Evolutionary conservation across 2,329 filamentous ascomycete genomes (phyloP).

Genomic region (Sphaerostilbella broomeana): DNA sequence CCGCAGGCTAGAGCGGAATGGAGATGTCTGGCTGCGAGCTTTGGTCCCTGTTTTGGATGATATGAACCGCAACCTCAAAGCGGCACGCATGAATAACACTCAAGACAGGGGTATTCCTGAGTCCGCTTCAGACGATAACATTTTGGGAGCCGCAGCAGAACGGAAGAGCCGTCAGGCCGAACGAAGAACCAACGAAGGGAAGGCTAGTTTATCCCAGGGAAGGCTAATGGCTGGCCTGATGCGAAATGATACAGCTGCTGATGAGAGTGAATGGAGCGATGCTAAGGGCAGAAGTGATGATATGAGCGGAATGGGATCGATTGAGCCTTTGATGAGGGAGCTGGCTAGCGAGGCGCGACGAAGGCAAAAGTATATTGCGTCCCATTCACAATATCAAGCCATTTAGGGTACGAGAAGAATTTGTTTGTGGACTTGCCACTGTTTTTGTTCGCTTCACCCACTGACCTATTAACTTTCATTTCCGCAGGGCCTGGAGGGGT

Average conservation of each 20-base stretch:
- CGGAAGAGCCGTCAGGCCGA: conserved; percentile 11
- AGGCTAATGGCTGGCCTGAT: conserved; percentile 26
- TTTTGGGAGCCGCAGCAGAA: conserved; percentile 6
- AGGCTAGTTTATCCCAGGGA: conserved; percentile 23
- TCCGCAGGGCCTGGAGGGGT: no score
- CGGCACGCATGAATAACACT: not conserved
- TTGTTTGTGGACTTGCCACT: not conserved
- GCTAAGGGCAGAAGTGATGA: conserved; percentile 23
- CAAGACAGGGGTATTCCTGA: conserved; percentile 16
- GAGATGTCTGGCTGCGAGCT: conserved; percentile 39
- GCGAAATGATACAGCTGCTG: conserved; percentile 4
- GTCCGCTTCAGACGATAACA: conserved; percentile 30
- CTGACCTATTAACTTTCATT: no score
- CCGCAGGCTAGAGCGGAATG: conserved; percentile 39
- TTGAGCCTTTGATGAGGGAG: conserved; percentile 41
- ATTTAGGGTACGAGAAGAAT: not conserved
- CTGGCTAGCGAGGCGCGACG: conserved; percentile 26
- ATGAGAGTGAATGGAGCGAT: conserved; percentile 20
- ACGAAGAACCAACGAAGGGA: conserved; percentile 16
- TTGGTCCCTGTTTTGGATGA: conserved; percentile 40
- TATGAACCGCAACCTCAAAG: conserved; percentile 32
- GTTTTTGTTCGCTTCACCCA: not conserved
- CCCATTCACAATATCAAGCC: not conserved
- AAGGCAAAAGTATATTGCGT: conserved; percentile 15
- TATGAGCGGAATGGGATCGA: conserved; percentile 31